Evolutionary conservation across 116 monocot species (phyloP).

Genomic region (Iris pallida): DNA sequence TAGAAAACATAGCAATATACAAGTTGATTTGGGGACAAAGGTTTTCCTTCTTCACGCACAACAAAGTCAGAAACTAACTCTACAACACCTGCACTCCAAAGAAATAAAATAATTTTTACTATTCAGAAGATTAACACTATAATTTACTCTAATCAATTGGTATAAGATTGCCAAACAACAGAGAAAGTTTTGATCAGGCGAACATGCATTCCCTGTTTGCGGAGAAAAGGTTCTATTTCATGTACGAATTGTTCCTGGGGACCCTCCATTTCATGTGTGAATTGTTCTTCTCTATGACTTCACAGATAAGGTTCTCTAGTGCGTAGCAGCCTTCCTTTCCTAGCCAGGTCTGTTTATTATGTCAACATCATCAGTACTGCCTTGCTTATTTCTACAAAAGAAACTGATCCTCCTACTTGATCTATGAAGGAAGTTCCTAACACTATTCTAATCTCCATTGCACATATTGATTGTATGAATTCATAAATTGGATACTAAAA

Average conservation of each 20-base stretch:
- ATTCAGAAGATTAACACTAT: background rate
- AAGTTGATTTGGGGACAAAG: conserved; percentile 80
- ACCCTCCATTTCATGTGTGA: too few species aligned
- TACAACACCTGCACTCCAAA: conserved; percentile 56
- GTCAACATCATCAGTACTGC: too few species aligned
- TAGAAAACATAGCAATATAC: conserved; percentile 51
- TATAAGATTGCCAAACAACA: conserved; percentile 3
- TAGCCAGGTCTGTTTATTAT: too few species aligned
- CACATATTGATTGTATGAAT: too few species aligned
- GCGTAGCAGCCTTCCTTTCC: too few species aligned
- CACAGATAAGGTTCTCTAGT: too few species aligned
- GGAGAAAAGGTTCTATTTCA: conserved; percentile 96
- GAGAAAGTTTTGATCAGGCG: conserved; percentile 81
- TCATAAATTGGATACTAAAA: too few species aligned
- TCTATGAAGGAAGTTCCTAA: too few species aligned
- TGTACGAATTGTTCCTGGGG: conserved; percentile 84
- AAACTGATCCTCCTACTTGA: too few species aligned
- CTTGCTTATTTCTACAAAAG: too few species aligned
- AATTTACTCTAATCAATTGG: background rate
- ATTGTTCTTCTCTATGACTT: too few species aligned
- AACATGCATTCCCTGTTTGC: conserved; percentile 83
- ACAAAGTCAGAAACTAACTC: conserved; percentile 86
- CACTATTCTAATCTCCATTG: too few species aligned
- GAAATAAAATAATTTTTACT: background rate
- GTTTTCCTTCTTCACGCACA: conserved; percentile 82